Evolutionary conservation across 2,329 filamentous ascomycete genomes (phyloP).

Genomic region (Thielaviopsis punctulata): DNA sequence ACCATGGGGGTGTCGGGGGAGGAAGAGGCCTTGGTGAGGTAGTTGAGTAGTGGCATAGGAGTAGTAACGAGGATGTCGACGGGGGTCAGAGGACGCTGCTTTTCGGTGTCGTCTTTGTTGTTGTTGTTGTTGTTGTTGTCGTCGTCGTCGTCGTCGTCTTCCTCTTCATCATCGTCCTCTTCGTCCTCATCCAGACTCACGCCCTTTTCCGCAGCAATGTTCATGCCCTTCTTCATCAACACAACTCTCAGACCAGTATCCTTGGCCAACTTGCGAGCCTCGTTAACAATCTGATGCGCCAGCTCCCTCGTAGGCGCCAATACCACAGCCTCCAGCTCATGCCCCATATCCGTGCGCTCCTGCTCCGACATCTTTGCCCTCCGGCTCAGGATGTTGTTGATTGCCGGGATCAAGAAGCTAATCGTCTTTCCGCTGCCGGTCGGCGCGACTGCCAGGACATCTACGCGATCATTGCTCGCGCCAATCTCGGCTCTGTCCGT

Average conservation of each 20-base stretch:
- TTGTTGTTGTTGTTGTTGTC: slow-evolving; percentile 18
- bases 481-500: slow-evolving; percentile 1
- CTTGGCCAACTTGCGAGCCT: slow-evolving; percentile 62
- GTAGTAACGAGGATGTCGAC: slow-evolving; percentile 25
- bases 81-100: slow-evolving; percentile 14
- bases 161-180: slow-evolving; percentile 22
- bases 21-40: slow-evolving; percentile 33
- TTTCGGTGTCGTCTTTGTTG: slow-evolving; percentile 12
- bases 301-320: slow-evolving; percentile 67
- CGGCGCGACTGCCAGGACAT: slow-evolving; percentile 78
- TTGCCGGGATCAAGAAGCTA: slow-evolving; percentile 74
- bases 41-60: slow-evolving; percentile 52
- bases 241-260: slow-evolving; percentile 67
- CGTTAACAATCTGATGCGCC: slow-evolving; percentile 63
- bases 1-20: slow-evolving; percentile 28
- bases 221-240: slow-evolving; percentile 74
- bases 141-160: slow-evolving; percentile 21
- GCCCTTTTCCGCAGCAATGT: slow-evolving; percentile 33
- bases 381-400: slow-evolving; percentile 54
- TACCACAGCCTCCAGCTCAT: slow-evolving; percentile 48
- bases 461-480: slow-evolving; percentile 19
- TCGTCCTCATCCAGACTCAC: slow-evolving; percentile 19
- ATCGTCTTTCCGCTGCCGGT: slow-evolving; percentile 95
- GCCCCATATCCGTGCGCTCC: slow-evolving; percentile 23
- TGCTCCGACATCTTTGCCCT: slow-evolving; percentile 25